These are phyloP conservation scores for Theobroma grandiflorum DNA, from an alignment of 441 rosid genomes.

Conservation along the genomic window DNA sequence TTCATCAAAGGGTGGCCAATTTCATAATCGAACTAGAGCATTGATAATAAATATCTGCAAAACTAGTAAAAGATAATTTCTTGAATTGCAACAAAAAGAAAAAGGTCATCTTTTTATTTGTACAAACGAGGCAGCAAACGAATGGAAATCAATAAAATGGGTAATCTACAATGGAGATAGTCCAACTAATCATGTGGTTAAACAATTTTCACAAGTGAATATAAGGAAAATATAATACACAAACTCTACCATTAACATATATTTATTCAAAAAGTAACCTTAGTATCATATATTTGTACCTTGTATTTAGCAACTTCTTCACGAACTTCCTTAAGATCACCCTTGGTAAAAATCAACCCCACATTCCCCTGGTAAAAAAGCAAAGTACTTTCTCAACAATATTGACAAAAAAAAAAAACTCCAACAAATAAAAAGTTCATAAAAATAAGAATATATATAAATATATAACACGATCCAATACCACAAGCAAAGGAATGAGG, in stretches of 20 bases:
- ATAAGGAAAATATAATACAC: neutral
- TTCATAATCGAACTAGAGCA: neutral
- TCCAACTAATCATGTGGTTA: neutral
- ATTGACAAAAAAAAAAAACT: too few species aligned
- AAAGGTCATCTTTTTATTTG: neutral
- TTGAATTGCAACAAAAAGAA: neutral
- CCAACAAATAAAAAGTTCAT: neutral
- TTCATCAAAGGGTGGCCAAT: neutral
- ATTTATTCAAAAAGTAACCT: neutral
- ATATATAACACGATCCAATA: neutral
- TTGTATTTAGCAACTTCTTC: constrained; percentile 43
- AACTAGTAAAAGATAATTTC: neutral
- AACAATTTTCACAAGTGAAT: neutral
- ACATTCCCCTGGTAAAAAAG: constrained; percentile 38
- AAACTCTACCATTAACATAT: neutral
- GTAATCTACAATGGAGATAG: neutral
- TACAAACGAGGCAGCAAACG: neutral
- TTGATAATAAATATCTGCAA: neutral
- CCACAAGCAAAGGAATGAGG: constrained; percentile 43
- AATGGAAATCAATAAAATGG: neutral
- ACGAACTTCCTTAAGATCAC: constrained; percentile 44
- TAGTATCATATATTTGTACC: constrained; percentile 7
- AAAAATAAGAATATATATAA: neutral
- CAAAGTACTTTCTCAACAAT: neutral
- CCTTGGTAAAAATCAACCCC: constrained; percentile 44